Evolutionary conservation across 2,329 filamentous ascomycete species (phyloP).

Genomic region (Myrmaecium sp.): DNA sequence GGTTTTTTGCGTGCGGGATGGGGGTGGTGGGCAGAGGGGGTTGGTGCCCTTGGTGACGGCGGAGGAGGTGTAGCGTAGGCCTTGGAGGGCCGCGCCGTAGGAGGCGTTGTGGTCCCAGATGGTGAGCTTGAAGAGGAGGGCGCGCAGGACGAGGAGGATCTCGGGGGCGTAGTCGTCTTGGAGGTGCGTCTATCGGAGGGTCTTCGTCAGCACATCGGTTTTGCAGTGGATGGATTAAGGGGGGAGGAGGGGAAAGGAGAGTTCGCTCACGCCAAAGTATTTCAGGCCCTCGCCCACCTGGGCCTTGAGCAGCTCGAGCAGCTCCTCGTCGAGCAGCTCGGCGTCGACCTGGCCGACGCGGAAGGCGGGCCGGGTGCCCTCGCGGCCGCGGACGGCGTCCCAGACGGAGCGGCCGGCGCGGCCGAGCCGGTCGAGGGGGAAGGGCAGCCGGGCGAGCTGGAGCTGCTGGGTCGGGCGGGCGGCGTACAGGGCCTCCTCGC

Average conservation of each 20-base stretch:
- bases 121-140: constrained; percentile 79
- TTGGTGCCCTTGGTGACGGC: constrained; percentile 34
- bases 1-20: constrained; percentile 55
- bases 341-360: constrained; percentile 93
- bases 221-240: no score
- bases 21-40: constrained; percentile 6
- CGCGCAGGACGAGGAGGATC: constrained; percentile 60
- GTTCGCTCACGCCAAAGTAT: constrained; percentile 51
- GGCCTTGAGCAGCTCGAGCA: constrained; percentile 66
- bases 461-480: constrained; percentile 28
- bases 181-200: constrained; percentile 44
- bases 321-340: constrained; percentile 83
- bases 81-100: constrained; percentile 85
- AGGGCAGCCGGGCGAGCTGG: constrained; percentile 24
- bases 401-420: constrained; percentile 37
- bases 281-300: constrained; percentile 81
- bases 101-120: constrained; percentile 95
- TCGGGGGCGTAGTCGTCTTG: constrained; percentile 79
- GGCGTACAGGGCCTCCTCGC: constrained; percentile 19
- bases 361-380: constrained; percentile 71
- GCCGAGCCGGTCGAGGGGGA: constrained; percentile 43
- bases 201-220: no score
- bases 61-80: constrained; percentile 77
- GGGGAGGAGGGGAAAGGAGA: no score
- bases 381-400: constrained; percentile 54